Conservation (phyloP, 1,284 basidiomycete species). For the Flammula alnicola region DNA sequence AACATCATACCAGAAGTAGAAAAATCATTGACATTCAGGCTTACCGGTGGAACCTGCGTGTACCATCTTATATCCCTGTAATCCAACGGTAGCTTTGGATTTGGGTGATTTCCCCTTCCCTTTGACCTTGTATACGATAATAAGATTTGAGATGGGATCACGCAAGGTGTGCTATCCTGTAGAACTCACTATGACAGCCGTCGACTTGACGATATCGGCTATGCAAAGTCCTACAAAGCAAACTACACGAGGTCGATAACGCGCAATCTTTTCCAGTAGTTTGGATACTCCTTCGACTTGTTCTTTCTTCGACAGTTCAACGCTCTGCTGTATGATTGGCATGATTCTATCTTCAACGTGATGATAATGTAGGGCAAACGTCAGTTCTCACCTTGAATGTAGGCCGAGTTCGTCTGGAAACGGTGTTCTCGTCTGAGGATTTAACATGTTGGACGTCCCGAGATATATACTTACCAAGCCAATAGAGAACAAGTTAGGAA, state of each 20-base stretch:
- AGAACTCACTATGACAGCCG: constrained; percentile 29
- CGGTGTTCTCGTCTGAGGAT: neutral
- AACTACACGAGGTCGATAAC: constrained; percentile 60
- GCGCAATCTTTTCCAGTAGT: constrained; percentile 60
- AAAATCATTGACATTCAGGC: neutral
- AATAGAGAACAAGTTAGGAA: constrained; percentile 51
- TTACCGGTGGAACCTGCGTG: constrained; percentile 21
- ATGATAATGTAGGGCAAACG: no score
- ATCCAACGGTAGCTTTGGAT: constrained; percentile 32
- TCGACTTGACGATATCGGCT: constrained; percentile 55
- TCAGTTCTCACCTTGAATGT: constrained; percentile 52
- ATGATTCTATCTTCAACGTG: neutral
- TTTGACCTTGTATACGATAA: neutral
- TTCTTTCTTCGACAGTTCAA: constrained; percentile 62
- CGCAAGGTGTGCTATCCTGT: no score
- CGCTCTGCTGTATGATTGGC: constrained; percentile 47
- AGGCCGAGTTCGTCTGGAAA: constrained; percentile 64
- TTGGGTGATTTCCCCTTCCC: constrained; percentile 12
- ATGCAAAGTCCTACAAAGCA: constrained; percentile 80
- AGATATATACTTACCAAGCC: constrained; percentile 49
- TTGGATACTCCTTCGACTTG: constrained; percentile 50
- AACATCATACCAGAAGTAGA: neutral
- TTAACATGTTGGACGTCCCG: neutral
- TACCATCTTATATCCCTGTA: constrained; percentile 58
- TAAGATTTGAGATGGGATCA: neutral